Percentiles rank a stretch among this genome's conserved stretches.
Evolutionary conservation across 2,329 filamentous ascomycete genomes (phyloP).

Genomic region (Nigrospora oryzae): DNA sequence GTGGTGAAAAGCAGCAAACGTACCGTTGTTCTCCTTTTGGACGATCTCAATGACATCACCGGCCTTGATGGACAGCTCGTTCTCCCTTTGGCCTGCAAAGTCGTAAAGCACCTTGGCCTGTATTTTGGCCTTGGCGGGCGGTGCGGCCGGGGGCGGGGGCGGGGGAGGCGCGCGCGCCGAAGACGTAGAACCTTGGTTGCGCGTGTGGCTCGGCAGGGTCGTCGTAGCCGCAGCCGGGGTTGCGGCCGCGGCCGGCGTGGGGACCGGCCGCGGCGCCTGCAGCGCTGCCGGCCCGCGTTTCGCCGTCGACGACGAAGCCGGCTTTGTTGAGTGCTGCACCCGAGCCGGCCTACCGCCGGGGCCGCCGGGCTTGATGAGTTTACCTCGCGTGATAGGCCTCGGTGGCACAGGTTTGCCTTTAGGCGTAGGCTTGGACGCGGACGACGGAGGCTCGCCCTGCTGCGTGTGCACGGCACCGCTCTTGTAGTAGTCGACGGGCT

Average conservation of each 20-base stretch:
- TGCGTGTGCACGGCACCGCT: slow-evolving; percentile 84
- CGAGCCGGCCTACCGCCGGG: slow-evolving; percentile 74
- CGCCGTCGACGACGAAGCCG: slow-evolving; percentile 16
- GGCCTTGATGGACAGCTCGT: slow-evolving; percentile 72
- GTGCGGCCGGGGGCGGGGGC: slow-evolving; percentile 58
- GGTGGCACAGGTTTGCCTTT: slow-evolving; percentile 79
- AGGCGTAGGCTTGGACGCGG: slow-evolving; percentile 75
- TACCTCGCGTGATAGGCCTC: slow-evolving; percentile 86
- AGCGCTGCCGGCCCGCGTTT: slow-evolving; percentile 15
- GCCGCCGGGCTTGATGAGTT: slow-evolving; percentile 85
- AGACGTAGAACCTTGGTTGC: slow-evolving; percentile 44
- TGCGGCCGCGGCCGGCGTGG: slow-evolving; percentile 17
- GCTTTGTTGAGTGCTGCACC: slow-evolving; percentile 39
- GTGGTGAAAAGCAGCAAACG: slow-evolving; percentile 18
- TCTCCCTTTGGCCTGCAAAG: slow-evolving; percentile 75
- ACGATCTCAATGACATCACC: slow-evolving; percentile 81
- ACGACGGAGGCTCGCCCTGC: slow-evolving; percentile 74
- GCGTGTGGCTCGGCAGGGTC: slow-evolving; percentile 40
- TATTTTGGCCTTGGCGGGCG: slow-evolving; percentile 59
- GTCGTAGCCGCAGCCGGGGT: slow-evolving; percentile 8
- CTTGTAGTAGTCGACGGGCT: slow-evolving; percentile 81
- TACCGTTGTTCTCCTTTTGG: slow-evolving; percentile 94
- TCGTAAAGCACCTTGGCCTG: slow-evolving; percentile 90
- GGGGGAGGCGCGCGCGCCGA: slow-evolving; percentile 52
- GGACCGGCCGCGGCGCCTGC: slow-evolving; percentile 18